Percentiles rank a stretch among this genome's conserved stretches.
These are phyloP conservation scores for Aureobasidium pullulans DNA, from an alignment of 2,329 filamentous ascomycete genomes.

Conservation along the genomic window DNA sequence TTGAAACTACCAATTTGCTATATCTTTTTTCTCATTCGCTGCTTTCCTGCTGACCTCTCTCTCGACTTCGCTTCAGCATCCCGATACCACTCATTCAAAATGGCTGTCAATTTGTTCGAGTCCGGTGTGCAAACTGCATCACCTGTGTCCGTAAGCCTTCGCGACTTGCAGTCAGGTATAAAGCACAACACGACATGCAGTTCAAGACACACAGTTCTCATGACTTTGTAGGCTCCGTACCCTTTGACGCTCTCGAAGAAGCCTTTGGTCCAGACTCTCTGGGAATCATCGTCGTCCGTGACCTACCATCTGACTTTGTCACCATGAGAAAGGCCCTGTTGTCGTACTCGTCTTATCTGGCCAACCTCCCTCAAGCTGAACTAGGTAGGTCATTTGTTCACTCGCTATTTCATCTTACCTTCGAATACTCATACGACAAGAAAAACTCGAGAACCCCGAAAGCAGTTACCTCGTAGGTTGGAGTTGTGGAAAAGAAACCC, in stretches of 20 bases:
- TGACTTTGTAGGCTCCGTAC: conserved; percentile 49
- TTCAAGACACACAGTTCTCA: conserved; percentile 21
- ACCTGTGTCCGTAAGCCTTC: conserved; percentile 41
- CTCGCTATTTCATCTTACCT: not conserved
- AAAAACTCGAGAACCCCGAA: conserved; percentile 40
- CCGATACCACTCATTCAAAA: not conserved
- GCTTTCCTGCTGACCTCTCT: not conserved
- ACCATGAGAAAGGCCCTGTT: conserved; percentile 66
- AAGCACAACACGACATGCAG: not conserved
- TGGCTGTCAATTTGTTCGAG: conserved; percentile 16
- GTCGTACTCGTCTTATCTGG: conserved; percentile 83
- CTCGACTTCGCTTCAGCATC: not conserved
- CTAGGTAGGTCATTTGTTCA: conserved; percentile 50
- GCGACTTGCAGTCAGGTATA: conserved; percentile 26
- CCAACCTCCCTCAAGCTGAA: conserved; percentile 64
- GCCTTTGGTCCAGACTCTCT: conserved; percentile 88
- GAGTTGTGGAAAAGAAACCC: conserved; percentile 75
- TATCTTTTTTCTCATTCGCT: not conserved
- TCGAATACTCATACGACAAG: conserved; percentile 20
- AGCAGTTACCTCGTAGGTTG: conserved; percentile 61
- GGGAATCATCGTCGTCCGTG: conserved; percentile 88
- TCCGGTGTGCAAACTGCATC: conserved; percentile 14
- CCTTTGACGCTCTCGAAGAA: conserved; percentile 60
- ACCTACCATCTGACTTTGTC: conserved; percentile 65
- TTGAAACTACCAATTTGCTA: not conserved